These are phyloP conservation scores for Neospermospora avenae DNA, from an alignment of 2,329 filamentous ascomycete species.

Conservation along the genomic window DNA sequence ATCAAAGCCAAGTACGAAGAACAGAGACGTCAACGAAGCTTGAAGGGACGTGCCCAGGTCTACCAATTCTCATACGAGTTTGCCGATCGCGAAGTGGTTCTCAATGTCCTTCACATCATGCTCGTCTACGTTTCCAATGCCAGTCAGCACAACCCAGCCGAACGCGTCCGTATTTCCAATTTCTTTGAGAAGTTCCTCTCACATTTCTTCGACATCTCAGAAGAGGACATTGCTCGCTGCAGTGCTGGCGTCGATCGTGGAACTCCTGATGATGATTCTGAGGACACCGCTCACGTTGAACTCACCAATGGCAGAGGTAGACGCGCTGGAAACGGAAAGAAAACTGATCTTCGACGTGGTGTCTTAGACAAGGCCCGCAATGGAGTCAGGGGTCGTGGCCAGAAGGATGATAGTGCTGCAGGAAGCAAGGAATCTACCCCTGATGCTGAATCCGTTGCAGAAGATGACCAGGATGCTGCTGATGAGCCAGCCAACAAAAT, in stretches of 20 bases:
- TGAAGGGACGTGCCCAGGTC: slow-evolving; percentile 58
- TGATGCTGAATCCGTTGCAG: slow-evolving; percentile 71
- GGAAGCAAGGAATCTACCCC: slow-evolving; percentile 88
- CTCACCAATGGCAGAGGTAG: slow-evolving; percentile 65
- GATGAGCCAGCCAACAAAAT: slow-evolving; percentile 61
- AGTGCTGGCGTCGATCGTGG: slow-evolving; percentile 67
- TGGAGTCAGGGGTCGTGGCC: slow-evolving; percentile 61
- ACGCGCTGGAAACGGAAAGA: slow-evolving; percentile 63
- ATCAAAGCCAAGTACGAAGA: slow-evolving; percentile 94
- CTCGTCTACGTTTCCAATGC: slow-evolving; percentile 64
- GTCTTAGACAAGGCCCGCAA: slow-evolving; percentile 77
- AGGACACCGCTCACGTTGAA: slow-evolving; percentile 64
- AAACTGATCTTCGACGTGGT: slow-evolving; percentile 76
- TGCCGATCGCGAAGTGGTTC: slow-evolving; percentile 64
- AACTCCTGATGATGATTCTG: slow-evolving; percentile 70
- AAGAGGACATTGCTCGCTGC: slow-evolving; percentile 64
- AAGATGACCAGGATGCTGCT: slow-evolving; percentile 67
- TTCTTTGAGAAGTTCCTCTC: slow-evolving; percentile 77
- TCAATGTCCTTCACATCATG: slow-evolving; percentile 60
- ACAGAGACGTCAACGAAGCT: slow-evolving; percentile 68
- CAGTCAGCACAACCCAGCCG: slow-evolving; percentile 66
- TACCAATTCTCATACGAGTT: slow-evolving; percentile 78
- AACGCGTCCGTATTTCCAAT: slow-evolving; percentile 69
- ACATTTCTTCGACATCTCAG: slow-evolving; percentile 71
- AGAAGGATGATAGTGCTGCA: slow-evolving; percentile 78